phyloP scores from a whole-genome alignment of 2,329 filamentous ascomycete genomes.

The Dactylonectria estremocensis region DNA sequence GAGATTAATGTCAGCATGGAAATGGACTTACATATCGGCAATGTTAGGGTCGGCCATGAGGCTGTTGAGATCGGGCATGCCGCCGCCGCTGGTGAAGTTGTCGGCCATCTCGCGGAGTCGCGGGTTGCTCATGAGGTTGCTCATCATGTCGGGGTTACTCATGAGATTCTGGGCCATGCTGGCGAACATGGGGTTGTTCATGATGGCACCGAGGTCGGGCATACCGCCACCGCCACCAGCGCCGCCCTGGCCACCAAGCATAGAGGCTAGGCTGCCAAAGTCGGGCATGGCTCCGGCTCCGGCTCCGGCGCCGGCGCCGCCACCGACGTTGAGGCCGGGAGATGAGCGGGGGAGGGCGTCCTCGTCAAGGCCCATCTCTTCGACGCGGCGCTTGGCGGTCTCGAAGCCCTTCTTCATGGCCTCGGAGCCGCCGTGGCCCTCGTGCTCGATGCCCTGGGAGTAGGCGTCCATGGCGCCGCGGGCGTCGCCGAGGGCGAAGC shows the following conservation, averaged over 20 bases:
- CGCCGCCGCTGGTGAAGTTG: conserved; percentile 81
- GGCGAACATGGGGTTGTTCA: conserved; percentile 99
- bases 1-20: background rate
- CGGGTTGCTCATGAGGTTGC: conserved; percentile 95
- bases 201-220: conserved; percentile 89
- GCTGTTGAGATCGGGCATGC: conserved; percentile 88
- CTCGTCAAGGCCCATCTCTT: conserved; percentile 77
- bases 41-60: conserved; percentile 95
- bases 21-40: conserved; percentile 87
- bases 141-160: conserved; percentile 95
- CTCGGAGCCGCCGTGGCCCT: conserved; percentile 94
- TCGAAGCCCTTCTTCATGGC: conserved; percentile 98
- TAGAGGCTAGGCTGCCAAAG: conserved; percentile 77
- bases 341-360: conserved; percentile 60
- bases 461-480: conserved; percentile 96
- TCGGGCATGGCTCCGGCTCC: conserved; percentile 80
- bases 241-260: conserved; percentile 77
- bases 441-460: conserved; percentile 90
- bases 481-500: conserved; percentile 92
- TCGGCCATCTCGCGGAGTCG: conserved; percentile 89
- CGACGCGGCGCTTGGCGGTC: conserved; percentile 89
- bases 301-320: conserved; percentile 63
- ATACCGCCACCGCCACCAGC: conserved; percentile 79
- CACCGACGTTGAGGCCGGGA: conserved; percentile 66
- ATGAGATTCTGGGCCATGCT: conserved; percentile 98